Conservation (phyloP, 331 rosid species). For the Spiraea crenata region DNA sequence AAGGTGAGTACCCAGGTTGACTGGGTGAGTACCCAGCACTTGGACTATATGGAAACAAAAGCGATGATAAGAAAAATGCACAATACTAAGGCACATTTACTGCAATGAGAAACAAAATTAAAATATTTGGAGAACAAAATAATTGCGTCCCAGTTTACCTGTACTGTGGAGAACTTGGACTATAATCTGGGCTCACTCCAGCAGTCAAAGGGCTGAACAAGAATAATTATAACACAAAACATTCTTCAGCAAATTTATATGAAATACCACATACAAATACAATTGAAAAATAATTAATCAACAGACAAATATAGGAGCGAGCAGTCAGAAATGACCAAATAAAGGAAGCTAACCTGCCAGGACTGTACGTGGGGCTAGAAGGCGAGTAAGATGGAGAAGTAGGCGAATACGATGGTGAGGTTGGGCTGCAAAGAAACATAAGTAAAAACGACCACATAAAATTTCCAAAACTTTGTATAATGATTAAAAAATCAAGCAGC, state of each 20-base stretch:
- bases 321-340: background rate
- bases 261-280: background rate
- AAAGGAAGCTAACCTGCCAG: constrained; percentile 70
- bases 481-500: constrained; percentile 4
- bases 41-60: constrained; percentile 48
- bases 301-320: background rate
- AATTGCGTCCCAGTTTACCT: constrained; percentile 46
- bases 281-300: background rate
- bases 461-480: background rate
- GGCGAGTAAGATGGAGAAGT: constrained; percentile 97
- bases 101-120: background rate
- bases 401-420: constrained; percentile 97
- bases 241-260: background rate
- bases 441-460: constrained; percentile 2
- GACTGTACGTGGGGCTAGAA: constrained; percentile 94
- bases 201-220: constrained; percentile 71
- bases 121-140: background rate
- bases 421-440: constrained; percentile 65
- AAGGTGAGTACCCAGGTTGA: constrained; percentile 98
- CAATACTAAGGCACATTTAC: background rate
- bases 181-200: constrained; percentile 82
- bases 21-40: constrained; percentile 97
- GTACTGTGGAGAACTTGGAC: constrained; percentile 89
- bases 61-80: background rate
- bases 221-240: constrained; percentile 6